Percentiles rank a stretch among this genome's conserved stretches.
Evolutionary conservation across 768 basidiomycete species (phyloP).

Genomic region (Dictyophora rubrovolvata): DNA sequence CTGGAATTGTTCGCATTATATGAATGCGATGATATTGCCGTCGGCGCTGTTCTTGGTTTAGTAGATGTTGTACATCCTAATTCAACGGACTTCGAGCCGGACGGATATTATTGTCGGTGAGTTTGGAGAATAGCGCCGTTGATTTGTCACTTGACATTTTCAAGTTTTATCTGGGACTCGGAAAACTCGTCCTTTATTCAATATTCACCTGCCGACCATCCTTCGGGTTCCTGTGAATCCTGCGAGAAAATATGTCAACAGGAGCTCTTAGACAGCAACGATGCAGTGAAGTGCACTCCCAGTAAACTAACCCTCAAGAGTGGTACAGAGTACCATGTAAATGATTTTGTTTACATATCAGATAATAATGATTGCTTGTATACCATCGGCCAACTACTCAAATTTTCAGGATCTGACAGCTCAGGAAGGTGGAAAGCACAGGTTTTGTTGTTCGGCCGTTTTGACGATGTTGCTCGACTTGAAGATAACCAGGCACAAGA

Average conservation of each 20-base stretch:
- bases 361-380: conserved; percentile 24
- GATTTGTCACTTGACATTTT: not conserved
- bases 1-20: conserved; percentile 46
- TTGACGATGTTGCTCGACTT: conserved; percentile 28
- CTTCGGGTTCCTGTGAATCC: conserved; percentile 32
- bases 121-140: conserved; percentile 9
- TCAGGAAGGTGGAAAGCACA: conserved; percentile 20
- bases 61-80: conserved; percentile 39
- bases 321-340: conserved; percentile 40
- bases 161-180: conserved; percentile 44
- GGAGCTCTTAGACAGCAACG: conserved; percentile 15
- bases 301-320: conserved; percentile 28
- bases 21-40: conserved; percentile 44
- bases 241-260: conserved; percentile 31
- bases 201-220: conserved; percentile 19
- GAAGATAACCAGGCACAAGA: conserved; percentile 6
- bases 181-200: conserved; percentile 36
- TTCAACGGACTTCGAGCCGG: conserved; percentile 35
- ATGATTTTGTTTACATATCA: conserved; percentile 55
- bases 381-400: conserved; percentile 46
- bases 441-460: conserved; percentile 37
- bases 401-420: conserved; percentile 21
- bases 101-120: conserved; percentile 51
- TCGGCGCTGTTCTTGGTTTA: conserved; percentile 48
- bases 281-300: conserved; percentile 14